Percentiles rank a stretch among this genome's conserved stretches.
Conservation (phyloP, 2,329 filamentous ascomycete species). For the Tolypocladium album region DNA sequence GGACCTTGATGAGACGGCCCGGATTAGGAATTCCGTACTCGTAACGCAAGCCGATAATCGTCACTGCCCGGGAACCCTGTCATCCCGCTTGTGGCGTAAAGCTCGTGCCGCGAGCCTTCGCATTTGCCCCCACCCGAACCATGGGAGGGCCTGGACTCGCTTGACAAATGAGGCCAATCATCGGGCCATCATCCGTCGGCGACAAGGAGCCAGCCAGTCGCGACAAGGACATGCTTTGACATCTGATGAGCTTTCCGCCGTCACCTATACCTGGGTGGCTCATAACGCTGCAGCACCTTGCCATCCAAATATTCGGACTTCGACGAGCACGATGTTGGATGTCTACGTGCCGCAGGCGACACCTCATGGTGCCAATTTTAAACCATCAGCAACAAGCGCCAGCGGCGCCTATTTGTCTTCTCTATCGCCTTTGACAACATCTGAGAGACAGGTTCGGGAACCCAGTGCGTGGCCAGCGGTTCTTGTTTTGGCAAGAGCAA, state of each 20-base stretch:
- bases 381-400: background rate
- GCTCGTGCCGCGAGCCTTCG: background rate
- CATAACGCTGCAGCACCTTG: background rate
- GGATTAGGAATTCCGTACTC: background rate
- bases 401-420: background rate
- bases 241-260: background rate
- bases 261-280: background rate
- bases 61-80: background rate
- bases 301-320: background rate
- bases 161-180: background rate
- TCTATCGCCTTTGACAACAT: background rate
- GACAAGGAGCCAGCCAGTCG: background rate
- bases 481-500: background rate
- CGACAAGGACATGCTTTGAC: background rate
- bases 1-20: background rate
- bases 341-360: background rate
- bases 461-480: background rate
- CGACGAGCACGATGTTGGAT: background rate
- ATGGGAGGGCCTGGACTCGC: conserved; percentile 3
- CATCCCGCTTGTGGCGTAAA: background rate
- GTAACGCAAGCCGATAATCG: background rate
- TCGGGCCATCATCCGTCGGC: background rate
- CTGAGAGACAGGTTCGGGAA: background rate
- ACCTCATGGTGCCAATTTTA: background rate
- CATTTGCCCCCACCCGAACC: background rate